Evolutionary conservation across 2,329 filamentous ascomycete genomes (phyloP), one percentile per base, ranked within the genome.

Genomic region (Coniochaeta ligniaria): DNA sequence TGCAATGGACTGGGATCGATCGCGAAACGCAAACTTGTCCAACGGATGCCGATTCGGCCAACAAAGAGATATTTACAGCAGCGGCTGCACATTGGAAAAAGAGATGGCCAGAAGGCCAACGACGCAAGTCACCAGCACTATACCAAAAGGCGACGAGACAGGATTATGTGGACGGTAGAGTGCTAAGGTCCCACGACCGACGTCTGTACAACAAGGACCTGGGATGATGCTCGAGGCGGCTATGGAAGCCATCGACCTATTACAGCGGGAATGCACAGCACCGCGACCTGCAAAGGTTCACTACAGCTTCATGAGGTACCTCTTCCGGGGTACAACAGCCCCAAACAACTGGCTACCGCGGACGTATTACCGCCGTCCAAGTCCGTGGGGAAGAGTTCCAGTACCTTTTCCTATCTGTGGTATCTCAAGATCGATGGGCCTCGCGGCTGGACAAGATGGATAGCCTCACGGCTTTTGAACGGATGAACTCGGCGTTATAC

Each of bases 381-480:
- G 35, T 36, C 12, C 12, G 35, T 3, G 8, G 12, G 12, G 35
- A 14, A 36, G 35, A 36, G 35, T 36, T 14, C 35, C 3, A 11
- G 35, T 36, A 36, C 35, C 35, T 36, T 36, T 36, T 36, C 35
- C 8, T 47, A 24, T 58, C 38, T 41, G 16, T 38, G 16, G 16
- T 20, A 31, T 43, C 36, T 47, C 63, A 67, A 72, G 67, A 70
- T 61, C 65, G 59, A 66, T 66, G 67, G 65, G 72, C 72, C 72
- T 72, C 72, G 70, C 72, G 72, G 72, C 72, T 72, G 63, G 68
- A 57, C 61, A 74, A 73, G 71, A 73, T 65, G 68, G 69, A 66
- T 67, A 66, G 69, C 71, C 72, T 74, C 72, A 66, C 71, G 72
- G 71, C 71, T 57, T 57, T 20, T 22, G n/a, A 57, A 26, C 24